phyloP scores from a whole-genome alignment of 164 flowering plant species.

The Aristolochia californica region DNA sequence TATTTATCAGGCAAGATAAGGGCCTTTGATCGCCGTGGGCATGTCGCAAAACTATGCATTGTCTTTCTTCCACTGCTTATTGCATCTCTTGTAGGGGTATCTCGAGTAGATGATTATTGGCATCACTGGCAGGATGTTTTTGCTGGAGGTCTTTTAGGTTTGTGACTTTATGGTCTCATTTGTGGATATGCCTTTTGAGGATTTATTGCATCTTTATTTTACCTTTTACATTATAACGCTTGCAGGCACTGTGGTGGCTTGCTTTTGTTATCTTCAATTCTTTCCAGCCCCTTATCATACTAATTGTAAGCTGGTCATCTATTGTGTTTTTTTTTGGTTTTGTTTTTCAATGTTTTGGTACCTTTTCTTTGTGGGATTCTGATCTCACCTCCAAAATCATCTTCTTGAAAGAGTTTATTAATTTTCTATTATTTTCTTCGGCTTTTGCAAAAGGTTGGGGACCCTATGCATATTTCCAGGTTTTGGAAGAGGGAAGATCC shows the following conservation, averaged over 20 bases:
- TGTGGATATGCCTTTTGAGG: background rate
- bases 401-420: background rate
- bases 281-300: constrained; percentile 66
- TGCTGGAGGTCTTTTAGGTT: constrained; percentile 73
- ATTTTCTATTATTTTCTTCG: constrained; percentile 7
- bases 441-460: constrained; percentile 36
- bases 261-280: constrained; percentile 75
- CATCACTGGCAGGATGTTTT: constrained; percentile 95
- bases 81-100: constrained; percentile 65
- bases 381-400: background rate
- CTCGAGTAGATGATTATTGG: constrained; percentile 90
- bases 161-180: constrained; percentile 4
- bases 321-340: background rate
- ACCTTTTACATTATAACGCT: background rate
- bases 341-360: background rate
- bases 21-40: constrained; percentile 71
- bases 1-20: constrained; percentile 70
- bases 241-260: constrained; percentile 56
- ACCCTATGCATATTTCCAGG: constrained; percentile 28
- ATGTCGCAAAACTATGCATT: constrained; percentile 68
- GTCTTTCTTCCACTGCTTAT: constrained; percentile 57
- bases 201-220: background rate
- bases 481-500: constrained; percentile 31
- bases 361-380: background rate
- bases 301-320: constrained; percentile 34